A percentile compares a stretch with the other conserved stretches of the same genome.
Evolutionary conservation across 2,329 filamentous ascomycete genomes (phyloP).

Genomic region (Diaporthe sp.): DNA sequence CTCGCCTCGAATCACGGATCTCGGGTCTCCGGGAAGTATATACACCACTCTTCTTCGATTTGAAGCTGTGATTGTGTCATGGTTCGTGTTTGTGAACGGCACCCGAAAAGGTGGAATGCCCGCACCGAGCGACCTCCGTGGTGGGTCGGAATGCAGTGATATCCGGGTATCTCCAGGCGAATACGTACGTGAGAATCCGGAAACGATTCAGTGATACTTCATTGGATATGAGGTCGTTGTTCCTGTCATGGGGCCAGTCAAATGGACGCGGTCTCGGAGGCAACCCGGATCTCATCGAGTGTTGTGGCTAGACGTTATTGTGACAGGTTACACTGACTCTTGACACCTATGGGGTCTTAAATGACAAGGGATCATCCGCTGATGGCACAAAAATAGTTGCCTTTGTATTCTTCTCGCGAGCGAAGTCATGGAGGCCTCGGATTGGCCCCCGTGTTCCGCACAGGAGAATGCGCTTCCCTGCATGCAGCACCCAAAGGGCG

Average conservation of each 20-base stretch:
- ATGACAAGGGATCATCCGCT: not conserved
- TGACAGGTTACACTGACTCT: conserved; percentile 33
- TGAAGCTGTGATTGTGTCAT: not conserved
- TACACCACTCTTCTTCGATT: not conserved
- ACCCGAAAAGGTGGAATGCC: not conserved
- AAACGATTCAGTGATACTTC: too few species aligned
- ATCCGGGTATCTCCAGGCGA: not conserved
- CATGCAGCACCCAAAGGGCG: not conserved
- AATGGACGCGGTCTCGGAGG: conserved; percentile 26
- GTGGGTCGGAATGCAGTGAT: not conserved
- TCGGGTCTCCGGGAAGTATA: not conserved
- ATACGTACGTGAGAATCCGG: not conserved
- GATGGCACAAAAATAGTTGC: not conserved
- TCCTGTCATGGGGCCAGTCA: not conserved
- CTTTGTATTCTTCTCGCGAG: not conserved
- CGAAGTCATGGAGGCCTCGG: not conserved
- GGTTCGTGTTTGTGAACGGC: not conserved
- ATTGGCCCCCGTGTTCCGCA: not conserved
- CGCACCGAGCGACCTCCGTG: not conserved
- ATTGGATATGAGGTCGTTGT: not conserved
- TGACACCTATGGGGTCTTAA: not conserved
- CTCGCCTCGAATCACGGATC: conserved; percentile 7
- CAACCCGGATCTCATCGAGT: conserved; percentile 9
- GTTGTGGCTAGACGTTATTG: conserved; percentile 27
- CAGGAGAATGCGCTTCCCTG: not conserved